phyloP scores from a whole-genome alignment of 306 rosid species.

The Sindora glabra region DNA sequence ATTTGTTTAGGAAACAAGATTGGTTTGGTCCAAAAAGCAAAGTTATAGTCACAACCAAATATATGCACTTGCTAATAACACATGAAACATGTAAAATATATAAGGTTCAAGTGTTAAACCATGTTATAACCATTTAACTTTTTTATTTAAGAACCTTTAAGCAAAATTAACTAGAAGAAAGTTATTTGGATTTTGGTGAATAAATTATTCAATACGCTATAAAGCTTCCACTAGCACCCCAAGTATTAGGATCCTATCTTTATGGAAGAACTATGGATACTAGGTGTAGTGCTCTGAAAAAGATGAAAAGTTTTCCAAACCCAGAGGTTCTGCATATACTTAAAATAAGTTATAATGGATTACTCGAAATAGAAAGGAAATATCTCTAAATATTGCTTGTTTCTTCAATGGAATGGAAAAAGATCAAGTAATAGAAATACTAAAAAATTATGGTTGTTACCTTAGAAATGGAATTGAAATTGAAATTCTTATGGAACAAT shows the following conservation, averaged over 20 bases:
- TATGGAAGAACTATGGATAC: background rate
- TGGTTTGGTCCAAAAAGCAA: background rate
- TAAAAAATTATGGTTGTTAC: background rate
- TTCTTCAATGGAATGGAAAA: background rate
- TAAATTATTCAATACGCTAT: background rate
- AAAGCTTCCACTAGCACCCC: background rate
- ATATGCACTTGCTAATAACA: background rate
- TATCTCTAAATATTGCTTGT: constrained; percentile 4
- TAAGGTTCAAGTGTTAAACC: background rate
- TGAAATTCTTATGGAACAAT: background rate
- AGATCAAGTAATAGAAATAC: background rate
- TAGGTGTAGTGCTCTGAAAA: background rate
- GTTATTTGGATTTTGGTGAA: background rate
- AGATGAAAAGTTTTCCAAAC: background rate
- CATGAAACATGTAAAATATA: background rate
- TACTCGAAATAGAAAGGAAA: background rate
- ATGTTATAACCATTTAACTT: background rate
- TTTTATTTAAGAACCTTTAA: background rate
- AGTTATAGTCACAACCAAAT: no score
- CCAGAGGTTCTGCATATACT: background rate
- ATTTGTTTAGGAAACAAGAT: background rate
- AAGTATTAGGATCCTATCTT: background rate
- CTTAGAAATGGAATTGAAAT: background rate
- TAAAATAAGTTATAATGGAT: constrained; percentile 4
- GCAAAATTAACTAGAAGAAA: background rate